Base-by-base conservation (phyloP, 169 alveolate species). In the Cryptosporidium baileyi region DNA sequence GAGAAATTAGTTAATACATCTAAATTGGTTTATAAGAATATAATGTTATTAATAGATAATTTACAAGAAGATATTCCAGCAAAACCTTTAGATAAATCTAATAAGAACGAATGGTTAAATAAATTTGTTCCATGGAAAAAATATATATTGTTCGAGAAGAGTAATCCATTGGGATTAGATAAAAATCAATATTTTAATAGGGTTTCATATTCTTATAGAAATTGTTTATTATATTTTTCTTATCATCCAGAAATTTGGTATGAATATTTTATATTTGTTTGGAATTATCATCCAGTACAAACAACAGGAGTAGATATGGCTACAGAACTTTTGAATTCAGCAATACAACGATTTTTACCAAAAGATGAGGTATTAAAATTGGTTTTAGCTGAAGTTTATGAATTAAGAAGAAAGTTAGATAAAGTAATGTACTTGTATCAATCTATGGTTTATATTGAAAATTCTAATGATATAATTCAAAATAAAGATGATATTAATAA, bases 231-330 rank as follows among this genome's bases (percentile, higher is more conserved):
- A 57, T 74, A 74, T 32, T 74, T 74, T 15, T 74, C 85, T 11
- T 74, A 74, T 57, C 63, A 74, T 38, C 85, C 85, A 17, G 85
- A 74, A 22, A 28, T 74, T 22, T 74, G 85, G 85, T 74, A 74
- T 28, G 85, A 74, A 17, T 74, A 74, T 28, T 74, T 74, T 74
- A 57, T 74, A 34, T 74, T 74, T 74, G 85, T 74, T n/a, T 74
- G 85, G 85, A 74, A 57, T 17, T 57, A 36, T 24, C 85, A 74
- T 57, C 85, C 85, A 19, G 54, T 74, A 26, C 67, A 51, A 28
- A 7, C 26, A 5, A 54, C 85, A 32, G 85, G 85, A 26, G 36
- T 74, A 6, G 85, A 74, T 0, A 74, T 51, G 41, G 85, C 85
- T 9, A 51, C 85, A 32, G 67, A 74, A 0, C 51, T 74, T 32